Conservation (phyloP, 139 green algal genomes). For the Pseudopediastrum boryanum region DNA sequence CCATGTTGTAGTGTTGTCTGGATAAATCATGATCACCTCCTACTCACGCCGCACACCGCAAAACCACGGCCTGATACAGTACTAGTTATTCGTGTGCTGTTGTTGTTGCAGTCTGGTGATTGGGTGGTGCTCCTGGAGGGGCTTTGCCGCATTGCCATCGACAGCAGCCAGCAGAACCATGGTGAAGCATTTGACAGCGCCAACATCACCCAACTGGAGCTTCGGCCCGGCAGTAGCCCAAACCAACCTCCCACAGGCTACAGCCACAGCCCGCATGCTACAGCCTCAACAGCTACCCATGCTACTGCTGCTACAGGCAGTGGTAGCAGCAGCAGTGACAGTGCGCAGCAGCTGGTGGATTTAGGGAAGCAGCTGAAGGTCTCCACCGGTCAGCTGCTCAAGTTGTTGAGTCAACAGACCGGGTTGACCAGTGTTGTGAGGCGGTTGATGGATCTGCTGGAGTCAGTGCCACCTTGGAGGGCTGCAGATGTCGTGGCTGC, state of each 20-base stretch:
- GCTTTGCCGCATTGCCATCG: slow-evolving; percentile 42
- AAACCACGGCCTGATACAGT: too few species aligned
- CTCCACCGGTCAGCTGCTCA: slow-evolving; percentile 16
- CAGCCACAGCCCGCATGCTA: background rate
- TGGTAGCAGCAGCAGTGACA: background rate
- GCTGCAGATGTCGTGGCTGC: slow-evolving; percentile 55
- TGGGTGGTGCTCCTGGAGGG: slow-evolving; percentile 58
- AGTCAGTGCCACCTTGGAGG: slow-evolving; percentile 37
- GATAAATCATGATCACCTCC: too few species aligned
- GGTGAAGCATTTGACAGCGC: slow-evolving; percentile 13
- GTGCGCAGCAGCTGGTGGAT: too few species aligned
- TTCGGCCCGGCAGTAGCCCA: background rate
- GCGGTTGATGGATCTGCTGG: slow-evolving; percentile 44
- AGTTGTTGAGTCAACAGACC: slow-evolving; percentile 13
- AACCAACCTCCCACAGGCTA: background rate
- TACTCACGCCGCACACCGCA: too few species aligned
- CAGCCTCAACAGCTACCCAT: background rate
- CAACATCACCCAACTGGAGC: slow-evolving; percentile 2
- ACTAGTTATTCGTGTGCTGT: background rate
- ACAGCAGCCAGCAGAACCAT: background rate
- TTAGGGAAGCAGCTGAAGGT: slow-evolving; percentile 37
- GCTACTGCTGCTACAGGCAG: too few species aligned
- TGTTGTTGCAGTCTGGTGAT: slow-evolving; percentile 46
- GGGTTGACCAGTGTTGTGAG: slow-evolving; percentile 16
- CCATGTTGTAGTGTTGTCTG: too few species aligned